Evolutionary conservation across 305 asterid genomes (phyloP).

Genomic region (Ruellia speciosa): DNA sequence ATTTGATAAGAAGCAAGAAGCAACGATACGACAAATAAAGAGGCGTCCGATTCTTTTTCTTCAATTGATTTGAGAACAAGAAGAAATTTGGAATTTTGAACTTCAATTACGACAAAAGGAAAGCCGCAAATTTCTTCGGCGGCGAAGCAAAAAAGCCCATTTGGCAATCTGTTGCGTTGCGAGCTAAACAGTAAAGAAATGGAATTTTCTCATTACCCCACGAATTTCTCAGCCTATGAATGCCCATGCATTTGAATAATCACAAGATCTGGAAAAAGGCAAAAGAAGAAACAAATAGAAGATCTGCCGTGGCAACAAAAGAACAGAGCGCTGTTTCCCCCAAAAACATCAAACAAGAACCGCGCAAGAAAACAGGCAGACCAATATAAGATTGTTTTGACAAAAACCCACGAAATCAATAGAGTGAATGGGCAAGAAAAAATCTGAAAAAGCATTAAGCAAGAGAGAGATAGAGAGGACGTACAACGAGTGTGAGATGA

Average conservation of each 20-base stretch:
- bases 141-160: constrained; percentile 18
- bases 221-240: constrained; percentile 4
- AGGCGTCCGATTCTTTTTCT: not conserved
- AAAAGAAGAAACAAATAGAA: constrained; percentile 11
- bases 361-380: constrained; percentile 2
- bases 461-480: constrained; percentile 29
- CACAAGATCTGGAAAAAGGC: constrained; percentile 28
- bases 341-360: constrained; percentile 20
- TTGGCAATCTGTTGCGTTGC: constrained; percentile 9
- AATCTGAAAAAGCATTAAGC: not conserved
- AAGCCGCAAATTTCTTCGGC: not conserved
- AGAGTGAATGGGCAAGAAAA: constrained; percentile 21
- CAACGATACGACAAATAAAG: not conserved
- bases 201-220: not conserved
- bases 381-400: constrained; percentile 18
- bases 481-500: not conserved
- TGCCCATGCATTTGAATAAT: constrained; percentile 20
- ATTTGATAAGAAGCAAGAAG: not conserved
- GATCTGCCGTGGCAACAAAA: constrained; percentile 19
- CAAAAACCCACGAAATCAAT: constrained; percentile 13
- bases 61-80: constrained; percentile 13
- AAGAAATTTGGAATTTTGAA: not conserved
- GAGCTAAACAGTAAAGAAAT: constrained; percentile 18
- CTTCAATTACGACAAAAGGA: constrained; percentile 1
- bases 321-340: constrained; percentile 24